A percentile compares a stretch with the other conserved stretches of the same genome.
Conservation (phyloP, 345 rosid genomes). For the Gossypium bickii region DNA sequence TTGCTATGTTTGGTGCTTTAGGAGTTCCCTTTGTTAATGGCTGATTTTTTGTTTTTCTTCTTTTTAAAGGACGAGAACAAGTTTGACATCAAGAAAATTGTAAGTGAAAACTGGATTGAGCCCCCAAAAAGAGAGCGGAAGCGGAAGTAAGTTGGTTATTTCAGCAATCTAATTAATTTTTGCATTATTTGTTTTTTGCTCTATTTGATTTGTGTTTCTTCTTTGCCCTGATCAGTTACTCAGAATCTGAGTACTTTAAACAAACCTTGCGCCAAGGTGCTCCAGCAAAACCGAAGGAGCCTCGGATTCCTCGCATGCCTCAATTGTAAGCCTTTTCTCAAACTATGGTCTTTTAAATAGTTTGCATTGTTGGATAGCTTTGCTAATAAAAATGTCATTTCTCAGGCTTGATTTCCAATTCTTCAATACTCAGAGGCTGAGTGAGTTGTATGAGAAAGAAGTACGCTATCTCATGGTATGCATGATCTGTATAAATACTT, state of each 20-base stretch:
- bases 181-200: neutral
- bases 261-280: constrained; percentile 98
- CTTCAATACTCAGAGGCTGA: constrained; percentile 91
- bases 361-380: constrained; percentile 7
- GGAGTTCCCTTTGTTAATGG: neutral
- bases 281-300: constrained; percentile 91
- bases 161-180: neutral
- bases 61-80: constrained; percentile 75
- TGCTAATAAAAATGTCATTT: constrained; percentile 20
- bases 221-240: constrained; percentile 49
- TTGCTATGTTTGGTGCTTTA: neutral
- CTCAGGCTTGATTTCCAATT: constrained; percentile 93
- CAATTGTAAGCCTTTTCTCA: constrained; percentile 57
- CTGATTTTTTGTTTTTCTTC: constrained; percentile 19
- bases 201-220: constrained; percentile 7
- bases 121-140: constrained; percentile 99
- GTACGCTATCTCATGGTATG: constrained; percentile 94
- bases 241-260: constrained; percentile 94
- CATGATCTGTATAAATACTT: constrained; percentile 11
- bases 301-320: constrained; percentile 99
- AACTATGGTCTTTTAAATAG: neutral
- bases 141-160: constrained; percentile 68
- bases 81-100: constrained; percentile 91
- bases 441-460: constrained; percentile 97
- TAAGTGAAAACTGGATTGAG: constrained; percentile 95